A percentile compares a stretch with the other conserved stretches of the same genome.
Evolutionary conservation across 768 basidiomycete genomes (phyloP).

Genomic region (Russula sp.): DNA sequence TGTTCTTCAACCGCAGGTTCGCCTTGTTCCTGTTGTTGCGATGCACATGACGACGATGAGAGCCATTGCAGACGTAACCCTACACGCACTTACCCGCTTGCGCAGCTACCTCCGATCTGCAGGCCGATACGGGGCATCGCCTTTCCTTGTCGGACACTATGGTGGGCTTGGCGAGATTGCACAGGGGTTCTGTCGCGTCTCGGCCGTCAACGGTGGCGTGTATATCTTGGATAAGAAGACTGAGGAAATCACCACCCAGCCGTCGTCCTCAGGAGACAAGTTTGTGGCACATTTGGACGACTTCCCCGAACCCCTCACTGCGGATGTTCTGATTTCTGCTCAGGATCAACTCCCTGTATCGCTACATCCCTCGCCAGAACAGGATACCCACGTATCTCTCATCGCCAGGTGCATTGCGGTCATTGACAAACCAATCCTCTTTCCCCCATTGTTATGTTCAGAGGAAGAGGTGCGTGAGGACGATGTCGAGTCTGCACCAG

Average conservation of each 20-base stretch:
- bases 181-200: slow-evolving; percentile 83
- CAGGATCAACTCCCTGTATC: slow-evolving; percentile 25
- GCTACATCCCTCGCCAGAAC: background rate
- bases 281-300: slow-evolving; percentile 50
- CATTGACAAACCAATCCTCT: slow-evolving; percentile 35
- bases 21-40: slow-evolving; percentile 15
- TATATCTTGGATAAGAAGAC: slow-evolving; percentile 63
- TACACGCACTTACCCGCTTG: slow-evolving; percentile 60
- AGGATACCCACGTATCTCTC: slow-evolving; percentile 1
- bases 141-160: slow-evolving; percentile 93
- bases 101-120: slow-evolving; percentile 67
- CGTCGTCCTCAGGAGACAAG: background rate
- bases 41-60: slow-evolving; percentile 3
- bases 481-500: slow-evolving; percentile 10
- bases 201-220: slow-evolving; percentile 72
- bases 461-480: slow-evolving; percentile 25
- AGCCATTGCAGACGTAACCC: slow-evolving; percentile 48
- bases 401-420: slow-evolving; percentile 47
- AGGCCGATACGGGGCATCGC: slow-evolving; percentile 80
- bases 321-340: slow-evolving; percentile 49
- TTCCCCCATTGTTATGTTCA: slow-evolving; percentile 28
- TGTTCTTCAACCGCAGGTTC: slow-evolving; percentile 53
- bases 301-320: slow-evolving; percentile 51
- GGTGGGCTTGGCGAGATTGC: slow-evolving; percentile 88
- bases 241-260: slow-evolving; percentile 20